Percentiles rank a stretch among this genome's conserved stretches.
Evolutionary conservation across 2,329 filamentous ascomycete species (phyloP).

Genomic region (Xylaria sp.): DNA sequence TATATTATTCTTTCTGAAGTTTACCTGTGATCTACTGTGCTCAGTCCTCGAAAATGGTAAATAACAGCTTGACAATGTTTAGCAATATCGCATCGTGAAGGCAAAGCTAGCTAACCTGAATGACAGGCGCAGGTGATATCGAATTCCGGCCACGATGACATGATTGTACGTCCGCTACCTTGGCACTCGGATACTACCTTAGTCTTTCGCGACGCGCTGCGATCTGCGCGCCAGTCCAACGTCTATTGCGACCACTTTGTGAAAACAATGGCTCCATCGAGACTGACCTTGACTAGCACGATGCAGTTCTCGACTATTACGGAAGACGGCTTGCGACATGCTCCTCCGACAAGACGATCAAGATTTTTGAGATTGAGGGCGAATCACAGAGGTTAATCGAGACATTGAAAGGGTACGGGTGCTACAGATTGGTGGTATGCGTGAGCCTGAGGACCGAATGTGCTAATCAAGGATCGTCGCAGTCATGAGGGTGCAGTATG

Average conservation of each 20-base stretch:
- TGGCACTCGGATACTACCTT: background rate
- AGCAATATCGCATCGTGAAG: background rate
- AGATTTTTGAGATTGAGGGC: conserved; percentile 98
- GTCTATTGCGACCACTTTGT: conserved; percentile 16
- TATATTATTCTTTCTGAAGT: background rate
- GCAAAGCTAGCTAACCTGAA: conserved; percentile 22
- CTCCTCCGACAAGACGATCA: conserved; percentile 97
- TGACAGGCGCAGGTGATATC: conserved; percentile 72
- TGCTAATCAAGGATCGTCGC: conserved; percentile 32
- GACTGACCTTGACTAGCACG: conserved; percentile 66
- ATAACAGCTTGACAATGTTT: background rate
- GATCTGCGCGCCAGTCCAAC: conserved; percentile 6
- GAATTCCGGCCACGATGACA: conserved; percentile 94
- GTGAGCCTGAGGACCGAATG: background rate
- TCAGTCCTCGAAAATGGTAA: conserved; percentile 34
- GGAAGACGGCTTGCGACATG: conserved; percentile 94
- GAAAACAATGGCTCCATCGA: conserved; percentile 2
- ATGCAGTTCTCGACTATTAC: conserved; percentile 98
- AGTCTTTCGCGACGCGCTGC: background rate
- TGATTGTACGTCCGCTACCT: conserved; percentile 79
- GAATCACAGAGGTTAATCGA: conserved; percentile 88
- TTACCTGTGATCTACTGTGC: background rate
- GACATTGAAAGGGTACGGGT: conserved; percentile 85
- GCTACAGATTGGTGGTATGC: background rate
- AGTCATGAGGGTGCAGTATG: conserved; percentile 98